Evolutionary conservation across 1,284 basidiomycete species (phyloP), one percentile per base, ranked within the genome.

Genomic region (Ceratobasidium sp.): DNA sequence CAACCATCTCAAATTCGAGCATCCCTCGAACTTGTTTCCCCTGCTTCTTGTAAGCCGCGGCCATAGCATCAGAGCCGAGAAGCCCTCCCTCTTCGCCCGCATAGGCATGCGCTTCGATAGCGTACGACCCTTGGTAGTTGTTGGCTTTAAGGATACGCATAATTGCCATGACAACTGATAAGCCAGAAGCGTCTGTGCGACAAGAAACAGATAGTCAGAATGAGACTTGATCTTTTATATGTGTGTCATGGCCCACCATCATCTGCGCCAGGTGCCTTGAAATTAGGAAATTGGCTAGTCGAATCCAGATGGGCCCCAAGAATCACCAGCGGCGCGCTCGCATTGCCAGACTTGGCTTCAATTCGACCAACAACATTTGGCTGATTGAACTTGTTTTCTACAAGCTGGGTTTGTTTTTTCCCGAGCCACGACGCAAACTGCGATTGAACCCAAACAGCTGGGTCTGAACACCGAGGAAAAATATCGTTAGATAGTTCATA

Each of bases 71-170:
- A 22, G 59, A 53, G 41, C 74, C 74, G 19, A 75, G 68, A 24
- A 75, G 56, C 19, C 74, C 74, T 9, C 74, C 74, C 59, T 75
- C 74, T 37, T 75, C 74, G 34, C 74, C 74, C 14, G 71, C 71
- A 81, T 88, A 88, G 84, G 63, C 63, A 24, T 91, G 89, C 81
- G 90, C 89, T 80, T 92, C 90, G 74, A 92, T 86, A 2, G 89
- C 86, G 4, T 80, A 81, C 22, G 84, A 81, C 0, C 89, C 88
- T n/a, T 82, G 82, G 81, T 86, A 91, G 46, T 84, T 84, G 43
- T 83, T 81, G 14, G 83, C 81, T 56, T 88, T 83, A 31, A 92
- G 85, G 9, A 85, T 86, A 37, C 86, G 84, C 80, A 90, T 84
- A 8, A 86, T 86, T 79, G 90, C 88, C 46, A 93, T 82, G 39